Conservation (phyloP, 352 stramenopile genomes). For the Elongisporangium prolatum region DNA sequence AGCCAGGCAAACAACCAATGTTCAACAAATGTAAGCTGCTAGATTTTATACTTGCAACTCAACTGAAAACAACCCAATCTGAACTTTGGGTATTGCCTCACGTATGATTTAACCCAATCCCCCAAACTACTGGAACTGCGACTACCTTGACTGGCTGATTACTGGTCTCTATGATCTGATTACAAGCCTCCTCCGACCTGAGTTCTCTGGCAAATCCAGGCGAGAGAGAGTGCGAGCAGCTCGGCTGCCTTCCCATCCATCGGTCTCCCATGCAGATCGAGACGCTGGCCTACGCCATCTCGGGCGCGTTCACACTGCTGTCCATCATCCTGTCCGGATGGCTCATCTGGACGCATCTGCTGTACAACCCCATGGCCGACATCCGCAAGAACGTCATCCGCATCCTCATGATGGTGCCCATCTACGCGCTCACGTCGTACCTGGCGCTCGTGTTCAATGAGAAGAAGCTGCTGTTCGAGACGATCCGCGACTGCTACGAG, state of each 20-base stretch:
- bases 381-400: constrained; percentile 91
- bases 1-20: neutral
- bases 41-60: neutral
- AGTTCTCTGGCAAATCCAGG: neutral
- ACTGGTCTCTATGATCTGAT: neutral
- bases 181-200: neutral
- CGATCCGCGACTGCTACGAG: constrained; percentile 90
- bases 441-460: constrained; percentile 88
- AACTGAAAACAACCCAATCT: neutral
- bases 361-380: constrained; percentile 75
- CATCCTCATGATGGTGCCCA: constrained; percentile 93
- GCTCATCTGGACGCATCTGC: constrained; percentile 87
- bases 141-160: neutral
- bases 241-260: neutral
- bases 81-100: neutral
- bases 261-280: constrained; percentile 68
- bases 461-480: constrained; percentile 88
- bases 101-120: neutral
- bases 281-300: constrained; percentile 86
- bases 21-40: neutral
- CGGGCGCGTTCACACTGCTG: constrained; percentile 82
- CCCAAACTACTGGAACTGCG: too few relatives aligned
- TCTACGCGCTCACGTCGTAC: constrained; percentile 91
- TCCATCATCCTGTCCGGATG: constrained; percentile 78
- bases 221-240: neutral